Conservation (phyloP, 306 rosid genomes). For the Begonia loranthoides region DNA sequence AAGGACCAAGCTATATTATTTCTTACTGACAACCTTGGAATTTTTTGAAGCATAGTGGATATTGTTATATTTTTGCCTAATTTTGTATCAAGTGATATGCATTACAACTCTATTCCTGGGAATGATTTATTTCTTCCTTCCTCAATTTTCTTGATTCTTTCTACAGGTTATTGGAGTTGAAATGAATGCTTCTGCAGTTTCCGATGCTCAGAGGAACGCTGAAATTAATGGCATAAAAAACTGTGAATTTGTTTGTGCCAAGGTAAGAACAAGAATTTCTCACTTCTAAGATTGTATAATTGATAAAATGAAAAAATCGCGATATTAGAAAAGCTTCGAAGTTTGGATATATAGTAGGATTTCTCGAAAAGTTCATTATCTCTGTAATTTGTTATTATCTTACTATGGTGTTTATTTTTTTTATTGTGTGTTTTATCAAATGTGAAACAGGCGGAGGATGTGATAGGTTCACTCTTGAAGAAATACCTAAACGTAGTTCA, state of each 20-base stretch:
- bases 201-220: conserved; percentile 80
- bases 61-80: too few relatives aligned
- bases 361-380: too few relatives aligned
- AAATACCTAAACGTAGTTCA: conserved; percentile 40
- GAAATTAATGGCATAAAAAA: conserved; percentile 86
- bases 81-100: too few relatives aligned
- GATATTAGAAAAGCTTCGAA: too few relatives aligned
- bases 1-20: too few relatives aligned
- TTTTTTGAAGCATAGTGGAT: too few relatives aligned
- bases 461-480: conserved; percentile 75
- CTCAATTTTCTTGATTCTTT: conserved; percentile 10
- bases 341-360: too few relatives aligned
- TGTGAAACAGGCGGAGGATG: conserved; percentile 81
- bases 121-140: not conserved
- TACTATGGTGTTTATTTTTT: conserved; percentile 1
- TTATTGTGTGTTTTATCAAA: conserved; percentile 7
- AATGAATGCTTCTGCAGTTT: conserved; percentile 91
- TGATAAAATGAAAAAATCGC: too few relatives aligned
- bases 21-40: too few relatives aligned
- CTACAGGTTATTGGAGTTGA: conserved; percentile 89
- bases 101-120: too few relatives aligned
- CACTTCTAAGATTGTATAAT: not conserved
- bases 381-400: not conserved
- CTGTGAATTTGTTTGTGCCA: conserved; percentile 66
- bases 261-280: conserved; percentile 42